Percentiles rank a stretch among this genome's conserved stretches.
These are phyloP conservation scores for Dendrobium nobile DNA, from an alignment of 106 monocot genomes.

Conservation along the genomic window DNA sequence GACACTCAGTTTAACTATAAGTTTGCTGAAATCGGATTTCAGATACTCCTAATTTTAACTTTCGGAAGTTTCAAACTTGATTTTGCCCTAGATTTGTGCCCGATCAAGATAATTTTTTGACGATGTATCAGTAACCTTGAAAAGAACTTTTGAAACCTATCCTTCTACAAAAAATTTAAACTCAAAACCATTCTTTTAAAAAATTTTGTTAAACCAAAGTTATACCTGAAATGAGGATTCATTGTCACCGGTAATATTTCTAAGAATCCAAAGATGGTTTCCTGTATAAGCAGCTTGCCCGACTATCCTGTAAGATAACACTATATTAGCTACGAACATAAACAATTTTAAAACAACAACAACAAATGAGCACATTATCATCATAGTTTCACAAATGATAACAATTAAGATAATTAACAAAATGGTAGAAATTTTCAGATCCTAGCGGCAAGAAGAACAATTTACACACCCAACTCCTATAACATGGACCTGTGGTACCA, in stretches of 20 bases:
- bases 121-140: neutral
- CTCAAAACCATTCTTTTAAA: neutral
- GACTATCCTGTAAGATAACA: constrained; percentile 42
- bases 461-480: constrained; percentile 53
- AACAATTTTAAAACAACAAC: neutral
- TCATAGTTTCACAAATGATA: neutral
- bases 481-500: constrained; percentile 59
- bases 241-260: constrained; percentile 57
- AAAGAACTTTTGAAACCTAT: neutral
- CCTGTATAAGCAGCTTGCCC: constrained; percentile 52
- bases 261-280: constrained; percentile 60
- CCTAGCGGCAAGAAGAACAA: neutral
- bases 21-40: too few species aligned
- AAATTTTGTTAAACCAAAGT: neutral
- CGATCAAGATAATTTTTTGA: too few species aligned
- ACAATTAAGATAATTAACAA: neutral
- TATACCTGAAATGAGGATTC: constrained; percentile 1
- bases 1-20: too few species aligned
- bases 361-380: neutral
- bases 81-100: too few species aligned
- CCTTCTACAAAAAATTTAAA: neutral
- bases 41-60: too few species aligned
- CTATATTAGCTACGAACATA: neutral
- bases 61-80: too few species aligned
- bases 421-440: neutral